These are phyloP conservation scores for Aristolochia fimbriata DNA, from an alignment of 164 flowering plant genomes.

Conservation along the genomic window DNA sequence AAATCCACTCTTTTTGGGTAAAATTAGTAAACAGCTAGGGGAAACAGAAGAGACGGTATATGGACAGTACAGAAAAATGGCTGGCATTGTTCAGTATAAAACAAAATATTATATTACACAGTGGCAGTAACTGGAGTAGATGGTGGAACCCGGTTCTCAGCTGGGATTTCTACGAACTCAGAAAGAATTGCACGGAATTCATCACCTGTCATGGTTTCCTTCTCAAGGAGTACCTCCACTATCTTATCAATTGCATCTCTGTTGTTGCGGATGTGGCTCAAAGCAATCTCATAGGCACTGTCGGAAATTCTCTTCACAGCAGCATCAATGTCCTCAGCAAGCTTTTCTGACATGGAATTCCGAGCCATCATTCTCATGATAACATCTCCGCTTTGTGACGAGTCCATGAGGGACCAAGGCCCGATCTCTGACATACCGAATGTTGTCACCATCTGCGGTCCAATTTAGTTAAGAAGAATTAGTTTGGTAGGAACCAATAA, in stretches of 20 bases:
- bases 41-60: no score
- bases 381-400: slow-evolving; percentile 63
- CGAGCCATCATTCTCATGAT: slow-evolving; percentile 92
- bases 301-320: slow-evolving; percentile 66
- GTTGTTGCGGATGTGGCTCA: slow-evolving; percentile 56
- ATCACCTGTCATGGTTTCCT: slow-evolving; percentile 73
- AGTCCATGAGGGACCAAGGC: slow-evolving; percentile 87
- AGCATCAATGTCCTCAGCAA: slow-evolving; percentile 73
- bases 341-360: slow-evolving; percentile 84
- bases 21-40: no score
- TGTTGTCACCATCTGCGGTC: slow-evolving; percentile 64
- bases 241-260: slow-evolving; percentile 84
- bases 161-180: slow-evolving; percentile 77
- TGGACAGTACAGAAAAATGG: neutral
- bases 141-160: slow-evolving; percentile 66
- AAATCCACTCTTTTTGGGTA: neutral
- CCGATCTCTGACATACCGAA: slow-evolving; percentile 92
- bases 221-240: slow-evolving; percentile 78
- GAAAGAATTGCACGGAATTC: slow-evolving; percentile 78
- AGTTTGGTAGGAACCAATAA: neutral
- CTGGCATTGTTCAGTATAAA: neutral
- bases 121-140: slow-evolving; percentile 41
- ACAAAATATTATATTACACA: slow-evolving; percentile 25
- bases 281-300: slow-evolving; percentile 65
- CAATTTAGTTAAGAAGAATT: neutral